These are phyloP conservation scores for Penstemon eatonii DNA, from an alignment of 257 asterid genomes.

Conservation along the genomic window DNA sequence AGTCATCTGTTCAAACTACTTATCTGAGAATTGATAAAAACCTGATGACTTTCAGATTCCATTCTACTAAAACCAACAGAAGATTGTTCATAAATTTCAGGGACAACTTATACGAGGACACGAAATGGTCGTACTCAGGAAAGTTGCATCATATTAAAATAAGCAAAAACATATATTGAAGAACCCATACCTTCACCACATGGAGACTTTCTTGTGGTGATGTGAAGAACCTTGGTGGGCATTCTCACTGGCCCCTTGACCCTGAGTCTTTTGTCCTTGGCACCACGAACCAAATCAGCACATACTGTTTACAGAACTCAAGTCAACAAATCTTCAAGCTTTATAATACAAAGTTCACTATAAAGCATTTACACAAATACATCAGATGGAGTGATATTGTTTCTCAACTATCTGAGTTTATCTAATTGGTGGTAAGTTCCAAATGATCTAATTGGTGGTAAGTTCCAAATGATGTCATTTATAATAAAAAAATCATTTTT, in stretches of 20 bases:
- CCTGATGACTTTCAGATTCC: not conserved
- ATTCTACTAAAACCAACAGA: not conserved
- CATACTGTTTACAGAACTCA: constrained; percentile 37
- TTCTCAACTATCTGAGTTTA: not conserved
- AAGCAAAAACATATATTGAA: not conserved
- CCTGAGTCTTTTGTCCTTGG: constrained; percentile 63
- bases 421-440: not conserved
- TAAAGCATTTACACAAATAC: not conserved
- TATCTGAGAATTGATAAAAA: not conserved
- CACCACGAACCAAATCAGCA: constrained; percentile 65
- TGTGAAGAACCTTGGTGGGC: constrained; percentile 68
- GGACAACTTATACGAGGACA: no score
- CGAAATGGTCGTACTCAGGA: not conserved
- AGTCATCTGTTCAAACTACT: not conserved
- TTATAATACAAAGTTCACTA: not conserved
- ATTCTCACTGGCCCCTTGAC: constrained; percentile 76
- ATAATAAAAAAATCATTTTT: no score
- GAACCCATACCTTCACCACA: constrained; percentile 61
- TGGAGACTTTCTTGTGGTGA: constrained; percentile 73
- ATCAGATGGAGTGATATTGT: not conserved
- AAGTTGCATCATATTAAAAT: not conserved
- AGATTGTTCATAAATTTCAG: not conserved
- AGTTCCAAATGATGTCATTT: no score
- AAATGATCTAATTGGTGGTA: no score
- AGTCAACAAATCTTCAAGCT: constrained; percentile 2